A percentile compares a stretch with the other conserved stretches of the same genome.
Conservation (phyloP, 148 eudicot genomes). For the Nepenthes gracilis region DNA sequence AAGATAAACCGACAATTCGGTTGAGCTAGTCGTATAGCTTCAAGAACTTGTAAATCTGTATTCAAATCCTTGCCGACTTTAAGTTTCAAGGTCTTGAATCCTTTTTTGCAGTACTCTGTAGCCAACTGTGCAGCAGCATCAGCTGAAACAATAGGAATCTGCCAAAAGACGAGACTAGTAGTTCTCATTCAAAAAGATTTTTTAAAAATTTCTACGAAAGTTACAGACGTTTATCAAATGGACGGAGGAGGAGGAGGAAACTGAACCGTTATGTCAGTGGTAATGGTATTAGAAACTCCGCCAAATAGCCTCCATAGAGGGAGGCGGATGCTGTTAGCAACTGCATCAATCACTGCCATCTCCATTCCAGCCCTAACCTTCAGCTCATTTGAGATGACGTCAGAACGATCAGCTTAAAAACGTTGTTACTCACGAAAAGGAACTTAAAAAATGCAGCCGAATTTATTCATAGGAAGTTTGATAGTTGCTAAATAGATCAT, state of each 20-base stretch:
- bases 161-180: slow-evolving; percentile 7
- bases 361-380: slow-evolving; percentile 92
- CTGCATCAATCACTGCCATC: slow-evolving; percentile 96
- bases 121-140: slow-evolving; percentile 65
- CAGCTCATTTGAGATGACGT: slow-evolving; percentile 9
- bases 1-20: slow-evolving; percentile 67
- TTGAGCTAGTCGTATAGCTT: slow-evolving; percentile 45
- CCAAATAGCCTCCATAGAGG: slow-evolving; percentile 89
- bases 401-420: too few species aligned
- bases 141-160: slow-evolving; percentile 79
- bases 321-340: slow-evolving; percentile 58
- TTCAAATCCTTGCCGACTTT: slow-evolving; percentile 77
- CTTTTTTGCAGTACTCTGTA: slow-evolving; percentile 43
- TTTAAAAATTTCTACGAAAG: background rate
- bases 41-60: slow-evolving; percentile 63
- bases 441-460: background rate
- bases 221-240: background rate
- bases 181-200: background rate
- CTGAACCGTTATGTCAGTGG: slow-evolving; percentile 78
- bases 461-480: background rate
- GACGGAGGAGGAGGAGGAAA: slow-evolving; percentile 7
- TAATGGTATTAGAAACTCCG: slow-evolving; percentile 59
- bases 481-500: background rate
- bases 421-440: too few species aligned
- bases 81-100: slow-evolving; percentile 72